These are phyloP conservation scores for Fusarium nelsonii DNA, from an alignment of 2,329 filamentous ascomycete species.

Conservation along the genomic window DNA sequence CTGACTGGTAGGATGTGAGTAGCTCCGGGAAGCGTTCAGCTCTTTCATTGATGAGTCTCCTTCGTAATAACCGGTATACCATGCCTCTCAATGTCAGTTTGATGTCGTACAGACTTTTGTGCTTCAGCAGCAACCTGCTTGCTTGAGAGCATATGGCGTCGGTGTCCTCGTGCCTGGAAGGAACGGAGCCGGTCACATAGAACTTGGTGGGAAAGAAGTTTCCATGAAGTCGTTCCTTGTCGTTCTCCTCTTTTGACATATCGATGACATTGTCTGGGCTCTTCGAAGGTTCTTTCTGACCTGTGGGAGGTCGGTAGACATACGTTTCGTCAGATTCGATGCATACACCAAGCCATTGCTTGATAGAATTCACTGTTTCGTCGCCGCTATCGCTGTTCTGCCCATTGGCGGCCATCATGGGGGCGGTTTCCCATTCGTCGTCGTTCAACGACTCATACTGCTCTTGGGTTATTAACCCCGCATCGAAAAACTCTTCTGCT, in stretches of 20 bases:
- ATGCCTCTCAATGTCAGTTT: constrained; percentile 66
- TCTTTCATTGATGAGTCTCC: constrained; percentile 63
- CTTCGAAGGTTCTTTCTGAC: constrained; percentile 21
- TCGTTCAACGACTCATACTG: constrained; percentile 69
- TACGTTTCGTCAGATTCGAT: constrained; percentile 39
- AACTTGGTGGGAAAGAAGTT: constrained; percentile 53
- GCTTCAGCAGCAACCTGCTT: constrained; percentile 13
- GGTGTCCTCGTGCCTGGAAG: constrained; percentile 12
- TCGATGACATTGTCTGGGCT: neutral
- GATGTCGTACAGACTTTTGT: constrained; percentile 71
- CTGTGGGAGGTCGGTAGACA: constrained; percentile 40
- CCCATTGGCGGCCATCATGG: neutral
- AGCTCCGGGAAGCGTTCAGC: constrained; percentile 61
- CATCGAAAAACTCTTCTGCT: constrained; percentile 64
- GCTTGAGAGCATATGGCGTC: constrained; percentile 33
- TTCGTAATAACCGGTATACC: constrained; percentile 75
- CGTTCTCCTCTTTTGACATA: constrained; percentile 31
- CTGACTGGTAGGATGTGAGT: constrained; percentile 62
- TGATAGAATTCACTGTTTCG: constrained; percentile 16
- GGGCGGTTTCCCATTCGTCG: constrained; percentile 41
- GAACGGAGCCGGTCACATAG: constrained; percentile 33
- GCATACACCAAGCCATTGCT: constrained; percentile 33
- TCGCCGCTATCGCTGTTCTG: neutral
- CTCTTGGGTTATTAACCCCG: constrained; percentile 69
- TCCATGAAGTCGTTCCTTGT: constrained; percentile 67